Evolutionary conservation across 2,329 filamentous ascomycete genomes (phyloP), one percentile per base, ranked within the genome.

Genomic region (Diaporthe nobilis): DNA sequence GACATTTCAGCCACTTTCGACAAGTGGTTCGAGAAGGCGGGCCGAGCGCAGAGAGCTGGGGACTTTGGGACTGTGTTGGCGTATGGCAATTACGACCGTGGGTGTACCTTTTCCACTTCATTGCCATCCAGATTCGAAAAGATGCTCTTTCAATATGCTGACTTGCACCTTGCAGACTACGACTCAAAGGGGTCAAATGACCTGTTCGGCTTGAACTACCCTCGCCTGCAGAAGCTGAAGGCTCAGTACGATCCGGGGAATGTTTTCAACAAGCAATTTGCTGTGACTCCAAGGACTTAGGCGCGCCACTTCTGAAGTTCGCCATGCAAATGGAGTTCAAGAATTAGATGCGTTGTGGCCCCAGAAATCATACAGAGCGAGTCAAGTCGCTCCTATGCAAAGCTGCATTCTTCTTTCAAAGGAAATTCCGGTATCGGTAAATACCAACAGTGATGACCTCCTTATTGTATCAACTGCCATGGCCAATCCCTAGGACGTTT

Each of bases 31-130:
- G 61, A 67, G 17, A 67, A 49, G 42, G 31, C 44, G 20, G 61
- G 61, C 17, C 17, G 61, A 4, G 61, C 25, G 17, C 61, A 67
- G 17, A 67, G 61, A 49, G 44, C 61, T 34, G 61, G 61, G 3
- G 61, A 67, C 20, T 49, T 34, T 49, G 61, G 42, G 4, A 67
- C 61, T 37, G 61, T 67, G 1, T 5, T 49, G 20, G 61, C 61
- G 10, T 67, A 67, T 37, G 61, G 61, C 15, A 67, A 67, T 17
- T 67, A 67, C 1, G 61, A 67, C 42, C 61, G 61, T 67, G 28
- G 51, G 42, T 67, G 42, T 67, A 7, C 7, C 47, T 4, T 9
- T n/a, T 13, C 1, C 2, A 28, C 0, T 22, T 25, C 4, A 22
- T 22, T 17, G 8, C 25, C 28, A 1, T 44, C 12, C 2, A 1